Percentiles rank a stretch among this genome's conserved stretches.
Evolutionary conservation across 768 basidiomycete species (phyloP).

Genomic region (Stropharia rugosoannulata): DNA sequence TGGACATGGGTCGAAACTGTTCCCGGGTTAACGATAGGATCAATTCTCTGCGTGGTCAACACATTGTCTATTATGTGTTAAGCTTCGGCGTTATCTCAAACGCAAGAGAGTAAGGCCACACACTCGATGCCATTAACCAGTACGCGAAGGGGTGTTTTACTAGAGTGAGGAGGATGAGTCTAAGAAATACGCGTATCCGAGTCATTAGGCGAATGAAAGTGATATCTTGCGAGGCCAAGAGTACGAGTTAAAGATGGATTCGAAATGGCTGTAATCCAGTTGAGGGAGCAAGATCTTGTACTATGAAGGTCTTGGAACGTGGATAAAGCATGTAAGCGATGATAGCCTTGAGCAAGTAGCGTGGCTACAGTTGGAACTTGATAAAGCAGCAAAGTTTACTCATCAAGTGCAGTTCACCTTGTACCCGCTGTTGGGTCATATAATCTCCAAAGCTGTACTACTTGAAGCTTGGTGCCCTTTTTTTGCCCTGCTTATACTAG

Average conservation of each 20-base stretch:
- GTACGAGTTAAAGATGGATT: not conserved
- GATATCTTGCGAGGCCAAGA: no score
- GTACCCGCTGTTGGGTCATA: no score
- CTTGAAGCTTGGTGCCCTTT: no score
- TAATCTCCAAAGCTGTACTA: no score
- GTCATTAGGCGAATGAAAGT: not conserved
- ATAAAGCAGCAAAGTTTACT: no score
- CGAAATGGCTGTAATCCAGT: not conserved
- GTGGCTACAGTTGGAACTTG: not conserved
- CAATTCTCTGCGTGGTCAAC: slow-evolving; percentile 36
- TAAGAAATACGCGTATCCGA: not conserved
- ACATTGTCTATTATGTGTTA: slow-evolving; percentile 27
- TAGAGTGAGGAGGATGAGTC: not conserved
- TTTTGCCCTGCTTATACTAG: no score
- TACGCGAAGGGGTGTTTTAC: not conserved
- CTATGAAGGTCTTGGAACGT: not conserved
- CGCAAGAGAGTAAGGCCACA: not conserved
- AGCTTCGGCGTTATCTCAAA: not conserved
- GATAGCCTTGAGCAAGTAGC: not conserved
- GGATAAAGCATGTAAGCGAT: not conserved
- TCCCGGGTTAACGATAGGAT: slow-evolving; percentile 36
- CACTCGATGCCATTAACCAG: slow-evolving; percentile 18
- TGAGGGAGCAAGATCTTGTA: not conserved
- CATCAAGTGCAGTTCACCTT: no score
- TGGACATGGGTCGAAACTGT: slow-evolving; percentile 33